Percentiles rank a stretch among this genome's conserved stretches.
phyloP scores from a whole-genome alignment of 2,329 filamentous ascomycete species.

The Metarhizium guizhouense region DNA sequence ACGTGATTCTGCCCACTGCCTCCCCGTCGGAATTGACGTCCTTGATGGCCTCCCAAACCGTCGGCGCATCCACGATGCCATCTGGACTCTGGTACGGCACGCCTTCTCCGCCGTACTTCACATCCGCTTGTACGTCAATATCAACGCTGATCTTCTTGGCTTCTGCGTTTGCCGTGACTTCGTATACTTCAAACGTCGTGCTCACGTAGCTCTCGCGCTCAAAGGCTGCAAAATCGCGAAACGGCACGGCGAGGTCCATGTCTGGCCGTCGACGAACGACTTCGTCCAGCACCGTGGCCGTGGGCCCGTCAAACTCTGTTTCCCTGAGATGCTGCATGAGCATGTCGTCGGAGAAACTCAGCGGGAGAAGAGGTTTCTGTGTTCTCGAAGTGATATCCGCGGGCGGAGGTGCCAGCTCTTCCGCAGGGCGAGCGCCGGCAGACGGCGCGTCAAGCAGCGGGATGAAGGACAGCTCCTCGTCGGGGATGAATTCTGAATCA shows the following conservation, averaged over 20 bases:
- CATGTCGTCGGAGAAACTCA: constrained; percentile 29
- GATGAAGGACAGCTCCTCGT: constrained; percentile 24
- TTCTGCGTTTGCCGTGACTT: constrained; percentile 38
- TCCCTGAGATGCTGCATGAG: constrained; percentile 32
- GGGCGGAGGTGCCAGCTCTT: neutral
- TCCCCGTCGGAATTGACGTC: constrained; percentile 25
- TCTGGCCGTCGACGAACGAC: constrained; percentile 24
- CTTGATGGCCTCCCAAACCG: constrained; percentile 32
- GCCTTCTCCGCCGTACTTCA: neutral
- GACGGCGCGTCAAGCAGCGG: constrained; percentile 17
- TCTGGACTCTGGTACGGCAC: constrained; percentile 10
- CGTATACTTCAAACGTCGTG: constrained; percentile 49
- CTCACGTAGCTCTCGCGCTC: constrained; percentile 33
- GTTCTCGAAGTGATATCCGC: constrained; percentile 4
- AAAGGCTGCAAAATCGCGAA: constrained; percentile 25
- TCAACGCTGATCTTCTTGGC: constrained; percentile 24
- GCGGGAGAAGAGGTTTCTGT: constrained; percentile 10
- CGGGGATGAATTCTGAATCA: constrained; percentile 12
- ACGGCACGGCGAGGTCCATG: constrained; percentile 20
- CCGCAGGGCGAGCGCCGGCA: neutral
- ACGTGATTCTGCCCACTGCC: constrained; percentile 47
- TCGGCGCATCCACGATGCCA: constrained; percentile 27
- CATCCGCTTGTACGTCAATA: constrained; percentile 13
- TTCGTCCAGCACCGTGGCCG: constrained; percentile 34
- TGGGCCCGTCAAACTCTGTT: constrained; percentile 27